Evolutionary conservation across 73 alveolate genomes (phyloP), one percentile per base, ranked within the genome.

Genomic region (Paramecium primaurelia): DNA sequence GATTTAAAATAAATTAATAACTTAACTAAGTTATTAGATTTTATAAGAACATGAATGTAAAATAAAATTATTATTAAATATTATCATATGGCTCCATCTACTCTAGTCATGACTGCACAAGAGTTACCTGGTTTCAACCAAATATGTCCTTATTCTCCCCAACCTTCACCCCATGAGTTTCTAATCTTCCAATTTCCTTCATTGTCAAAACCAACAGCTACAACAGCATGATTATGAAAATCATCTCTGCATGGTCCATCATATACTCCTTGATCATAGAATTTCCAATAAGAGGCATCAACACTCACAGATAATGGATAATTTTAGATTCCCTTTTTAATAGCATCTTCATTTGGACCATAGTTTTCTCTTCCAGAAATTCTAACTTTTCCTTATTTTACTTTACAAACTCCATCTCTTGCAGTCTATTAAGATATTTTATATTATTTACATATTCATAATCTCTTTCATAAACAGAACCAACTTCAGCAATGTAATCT

Each of bases 211-310:
- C 94, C 91, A 64, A 87, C 89, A 16, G 93, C 93, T 6, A 87
- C 86, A 28, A 87, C 93, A 87, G 93, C 93, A 18, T 87, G 93
- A 87, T 87, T 87, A 59, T 64, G 93, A 16, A 92, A 90, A 54
- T 93, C 86, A 30, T 94, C 86, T 71, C 95, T 93, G 77, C 97
- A 92, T 16, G 80, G 80, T 10, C 89, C 88, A 22, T 68, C 49
- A 40, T 85, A 71, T 12, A 95, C 93, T 86, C 98, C 98, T n/a
- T 88, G 12, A 32, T n/a, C 40, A 68, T 95, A 95, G 92, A 93
- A 93, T 11, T 77, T 71, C 97, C 96, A 91, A 44, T 69, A 60
- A 36, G 96, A 54, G 1, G 98, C 98, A 93, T 95, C 98, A 42
- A 95, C 96, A 59, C 96, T 93, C 42, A 95, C 95, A 16, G 95